Base-by-base conservation (phyloP, 305 asterid species). In the Fraxinus baroniana region DNA sequence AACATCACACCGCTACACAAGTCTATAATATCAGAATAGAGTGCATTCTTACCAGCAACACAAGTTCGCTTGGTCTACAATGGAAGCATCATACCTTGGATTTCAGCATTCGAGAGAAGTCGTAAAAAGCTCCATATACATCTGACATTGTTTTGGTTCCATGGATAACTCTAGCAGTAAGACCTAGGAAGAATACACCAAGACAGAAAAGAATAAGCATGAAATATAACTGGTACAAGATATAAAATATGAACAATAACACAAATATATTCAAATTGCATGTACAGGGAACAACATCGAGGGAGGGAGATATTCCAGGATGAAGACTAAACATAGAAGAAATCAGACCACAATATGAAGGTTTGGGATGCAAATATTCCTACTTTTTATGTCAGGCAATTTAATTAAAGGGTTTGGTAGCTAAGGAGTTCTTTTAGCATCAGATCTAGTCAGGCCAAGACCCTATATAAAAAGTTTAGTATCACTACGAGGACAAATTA, bases 41-140 rank as follows among this genome's bases (percentile, higher is more conserved):
- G 35, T 32, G 13, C 28, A 12, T 26, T 66, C 35, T 35, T 24
- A 66, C 28, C 36, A 24, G 36, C 17, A 62, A 66, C 30, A 66
- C n/a, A 66, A 2, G 60, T 4, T 49, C 5, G 0, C 73, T 72
- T 28, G 77, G 55, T 44, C 49, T 30, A 15, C 18, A 75, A 83
- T 12, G 7, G 72, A 78, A 84, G 86, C 78, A 75, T 62, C 88
- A 33, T 91, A 95, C 99, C 99, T 94, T 93, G 68, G 88, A 92
- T 84, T 88, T 92, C 70, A 95, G 89, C 96, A 93, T 93, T 55
- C 89, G 88, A 52, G 97, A 92, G 87, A 94, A 95, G 84, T 95
- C 97, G 78, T 87, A 91, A 87, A 95, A 95, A 73, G 98, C 97
- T 80, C 95, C 97, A 85, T 95, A 94, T 1, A 95, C 98, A 87